phyloP scores from a whole-genome alignment of 2,329 filamentous ascomycete genomes.

The Aspergillus melleus region DNA sequence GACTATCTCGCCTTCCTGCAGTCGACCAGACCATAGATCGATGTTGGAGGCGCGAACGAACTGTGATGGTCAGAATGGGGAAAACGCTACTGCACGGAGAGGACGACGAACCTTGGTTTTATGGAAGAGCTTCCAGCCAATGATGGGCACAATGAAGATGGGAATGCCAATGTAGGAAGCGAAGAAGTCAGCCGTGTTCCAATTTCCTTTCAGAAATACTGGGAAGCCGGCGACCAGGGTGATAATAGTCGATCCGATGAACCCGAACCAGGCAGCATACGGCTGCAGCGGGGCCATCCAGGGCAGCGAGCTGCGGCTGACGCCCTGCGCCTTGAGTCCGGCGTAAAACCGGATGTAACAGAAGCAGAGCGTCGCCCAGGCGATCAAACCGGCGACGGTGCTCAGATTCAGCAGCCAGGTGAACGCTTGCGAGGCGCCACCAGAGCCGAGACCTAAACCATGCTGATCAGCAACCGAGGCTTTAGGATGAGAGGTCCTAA shows the following conservation, averaged over 20 bases:
- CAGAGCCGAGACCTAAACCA: slow-evolving; percentile 31
- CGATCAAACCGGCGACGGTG: slow-evolving; percentile 49
- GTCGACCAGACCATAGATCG: slow-evolving; percentile 34
- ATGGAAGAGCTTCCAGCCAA: slow-evolving; percentile 43
- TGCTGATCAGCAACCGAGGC: neutral
- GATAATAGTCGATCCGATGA: slow-evolving; percentile 60
- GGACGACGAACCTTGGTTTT: slow-evolving; percentile 33
- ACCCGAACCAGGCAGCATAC: slow-evolving; percentile 62
- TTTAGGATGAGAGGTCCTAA: neutral
- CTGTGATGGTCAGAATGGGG: slow-evolving; percentile 14
- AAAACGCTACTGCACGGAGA: neutral
- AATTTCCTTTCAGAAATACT: slow-evolving; percentile 36
- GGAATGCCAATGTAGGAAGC: slow-evolving; percentile 45
- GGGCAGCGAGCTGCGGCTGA: slow-evolving; percentile 43
- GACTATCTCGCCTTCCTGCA: slow-evolving; percentile 31
- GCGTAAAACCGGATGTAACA: slow-evolving; percentile 56
- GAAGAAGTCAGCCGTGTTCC: slow-evolving; percentile 37
- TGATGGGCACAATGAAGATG: slow-evolving; percentile 43
- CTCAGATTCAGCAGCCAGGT: slow-evolving; percentile 46
- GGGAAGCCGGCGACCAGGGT: slow-evolving; percentile 70
- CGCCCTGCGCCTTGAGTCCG: slow-evolving; percentile 41
- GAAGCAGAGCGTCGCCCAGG: slow-evolving; percentile 46
- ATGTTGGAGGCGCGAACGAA: slow-evolving; percentile 27
- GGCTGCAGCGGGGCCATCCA: slow-evolving; percentile 55
- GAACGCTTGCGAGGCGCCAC: slow-evolving; percentile 40